phyloP scores from a whole-genome alignment of 495 filamentous ascomycete genomes.

The Neurospora sp. region DNA sequence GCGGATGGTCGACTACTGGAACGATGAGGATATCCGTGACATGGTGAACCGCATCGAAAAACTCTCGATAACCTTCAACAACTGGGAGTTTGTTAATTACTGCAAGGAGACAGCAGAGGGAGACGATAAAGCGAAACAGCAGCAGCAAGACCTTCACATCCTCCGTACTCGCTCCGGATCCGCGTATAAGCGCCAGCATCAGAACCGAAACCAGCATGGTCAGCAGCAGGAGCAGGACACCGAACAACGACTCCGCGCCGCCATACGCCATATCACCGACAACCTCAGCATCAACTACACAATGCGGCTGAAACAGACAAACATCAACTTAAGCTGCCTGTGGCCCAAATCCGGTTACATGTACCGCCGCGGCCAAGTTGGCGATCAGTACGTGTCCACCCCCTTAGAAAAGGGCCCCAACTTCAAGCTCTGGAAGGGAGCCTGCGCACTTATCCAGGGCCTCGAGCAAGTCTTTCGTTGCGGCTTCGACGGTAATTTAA shows the following conservation, averaged over 20 bases:
- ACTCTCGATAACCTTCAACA: background rate
- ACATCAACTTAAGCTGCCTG: background rate
- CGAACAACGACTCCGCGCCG: background rate
- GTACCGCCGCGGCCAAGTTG: no score
- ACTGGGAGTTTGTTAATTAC: background rate
- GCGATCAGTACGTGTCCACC: no score
- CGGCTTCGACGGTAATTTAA: background rate
- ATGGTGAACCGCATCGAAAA: background rate
- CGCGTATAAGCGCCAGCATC: background rate
- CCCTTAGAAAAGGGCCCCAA: background rate
- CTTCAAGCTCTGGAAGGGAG: background rate
- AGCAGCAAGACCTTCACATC: background rate
- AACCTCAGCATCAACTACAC: background rate
- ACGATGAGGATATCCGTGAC: background rate
- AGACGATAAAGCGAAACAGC: background rate
- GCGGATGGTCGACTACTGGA: background rate
- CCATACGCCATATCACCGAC: background rate
- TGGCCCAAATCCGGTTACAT: background rate
- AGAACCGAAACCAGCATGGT: no score
- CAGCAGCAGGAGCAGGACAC: no score
- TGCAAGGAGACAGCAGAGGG: background rate
- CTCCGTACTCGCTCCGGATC: background rate
- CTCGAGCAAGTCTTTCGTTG: background rate
- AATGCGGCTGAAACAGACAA: background rate
- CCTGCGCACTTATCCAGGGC: background rate